These are phyloP conservation scores for Phenoliferia sp. DNA, from an alignment of 1,284 basidiomycete genomes.

Conservation along the genomic window DNA sequence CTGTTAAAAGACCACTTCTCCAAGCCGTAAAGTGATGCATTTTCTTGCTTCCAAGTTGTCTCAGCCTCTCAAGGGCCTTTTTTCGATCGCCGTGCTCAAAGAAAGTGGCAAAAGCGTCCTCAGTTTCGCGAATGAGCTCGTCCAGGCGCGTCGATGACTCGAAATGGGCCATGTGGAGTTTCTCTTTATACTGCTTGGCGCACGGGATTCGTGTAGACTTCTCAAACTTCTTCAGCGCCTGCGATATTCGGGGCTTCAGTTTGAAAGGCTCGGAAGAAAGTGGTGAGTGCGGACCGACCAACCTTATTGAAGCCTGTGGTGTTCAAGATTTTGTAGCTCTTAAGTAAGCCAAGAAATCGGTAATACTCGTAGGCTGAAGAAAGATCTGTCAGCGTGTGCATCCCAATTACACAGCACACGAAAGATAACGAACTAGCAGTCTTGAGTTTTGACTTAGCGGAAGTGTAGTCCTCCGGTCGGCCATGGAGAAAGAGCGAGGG, in stretches of 20 bases:
- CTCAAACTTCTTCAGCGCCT: slow-evolving; percentile 78
- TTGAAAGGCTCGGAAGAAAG: not conserved
- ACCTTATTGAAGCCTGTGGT: slow-evolving; percentile 26
- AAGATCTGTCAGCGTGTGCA: not conserved
- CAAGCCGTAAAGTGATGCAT: slow-evolving; percentile 27
- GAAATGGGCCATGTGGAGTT: slow-evolving; percentile 49
- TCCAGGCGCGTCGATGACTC: slow-evolving; percentile 37
- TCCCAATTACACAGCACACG: not conserved
- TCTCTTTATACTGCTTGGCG: slow-evolving; percentile 50
- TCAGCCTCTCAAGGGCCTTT: slow-evolving; percentile 50
- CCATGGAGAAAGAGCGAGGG: slow-evolving; percentile 2
- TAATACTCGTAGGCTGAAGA: slow-evolving; percentile 31
- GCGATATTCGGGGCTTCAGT: not conserved
- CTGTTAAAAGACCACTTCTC: slow-evolving; percentile 60
- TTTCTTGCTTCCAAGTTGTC: slow-evolving; percentile 23
- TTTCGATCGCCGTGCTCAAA: slow-evolving; percentile 70
- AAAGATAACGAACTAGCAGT: slow-evolving; percentile 20
- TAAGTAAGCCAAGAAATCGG: slow-evolving; percentile 30
- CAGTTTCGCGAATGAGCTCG: slow-evolving; percentile 29
- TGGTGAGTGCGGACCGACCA: not conserved
- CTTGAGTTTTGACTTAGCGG: slow-evolving; percentile 28
- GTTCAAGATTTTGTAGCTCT: slow-evolving; percentile 29
- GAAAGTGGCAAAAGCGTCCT: slow-evolving; percentile 27
- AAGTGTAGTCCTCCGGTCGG: slow-evolving; percentile 25
- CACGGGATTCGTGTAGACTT: slow-evolving; percentile 43